Percentiles rank a stretch among this genome's conserved stretches.
These are phyloP conservation scores for Serendipita sp. DNA, from an alignment of 768 basidiomycete species.

Conservation along the genomic window DNA sequence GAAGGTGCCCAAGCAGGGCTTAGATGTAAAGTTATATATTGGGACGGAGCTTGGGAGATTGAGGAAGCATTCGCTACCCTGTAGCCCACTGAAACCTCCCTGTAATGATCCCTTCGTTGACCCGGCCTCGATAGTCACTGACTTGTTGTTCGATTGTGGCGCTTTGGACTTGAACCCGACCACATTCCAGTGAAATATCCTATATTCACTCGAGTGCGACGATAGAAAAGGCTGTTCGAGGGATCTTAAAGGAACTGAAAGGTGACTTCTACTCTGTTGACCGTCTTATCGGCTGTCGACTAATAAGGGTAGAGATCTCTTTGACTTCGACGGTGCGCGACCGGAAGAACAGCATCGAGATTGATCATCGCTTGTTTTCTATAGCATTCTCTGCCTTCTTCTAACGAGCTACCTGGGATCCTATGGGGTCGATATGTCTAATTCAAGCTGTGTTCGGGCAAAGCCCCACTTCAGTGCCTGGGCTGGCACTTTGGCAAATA, in stretches of 20 bases:
- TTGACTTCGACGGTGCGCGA: not conserved
- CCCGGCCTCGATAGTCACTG: no score
- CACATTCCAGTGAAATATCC: not conserved
- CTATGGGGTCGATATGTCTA: no score
- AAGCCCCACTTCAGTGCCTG: no score
- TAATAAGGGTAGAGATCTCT: not conserved
- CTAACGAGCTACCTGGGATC: no score
- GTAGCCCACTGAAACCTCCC: not conserved
- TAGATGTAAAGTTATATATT: constrained; percentile 58
- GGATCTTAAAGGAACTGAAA: not conserved
- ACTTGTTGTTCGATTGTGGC: no score
- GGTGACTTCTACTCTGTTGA: not conserved
- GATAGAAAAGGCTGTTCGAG: not conserved
- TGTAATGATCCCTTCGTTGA: no score
- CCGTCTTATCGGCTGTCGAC: not conserved
- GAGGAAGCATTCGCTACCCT: constrained; percentile 59
- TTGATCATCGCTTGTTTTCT: no score
- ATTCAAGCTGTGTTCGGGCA: no score
- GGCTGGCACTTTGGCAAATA: no score
- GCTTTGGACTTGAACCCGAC: not conserved
- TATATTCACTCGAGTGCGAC: not conserved
- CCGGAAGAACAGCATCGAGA: no score
- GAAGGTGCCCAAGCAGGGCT: constrained; percentile 54
- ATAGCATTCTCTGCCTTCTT: no score
- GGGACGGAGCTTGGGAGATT: constrained; percentile 93